phyloP scores from a whole-genome alignment of 1,284 basidiomycete genomes.

The Naganishia liquefaciens region DNA sequence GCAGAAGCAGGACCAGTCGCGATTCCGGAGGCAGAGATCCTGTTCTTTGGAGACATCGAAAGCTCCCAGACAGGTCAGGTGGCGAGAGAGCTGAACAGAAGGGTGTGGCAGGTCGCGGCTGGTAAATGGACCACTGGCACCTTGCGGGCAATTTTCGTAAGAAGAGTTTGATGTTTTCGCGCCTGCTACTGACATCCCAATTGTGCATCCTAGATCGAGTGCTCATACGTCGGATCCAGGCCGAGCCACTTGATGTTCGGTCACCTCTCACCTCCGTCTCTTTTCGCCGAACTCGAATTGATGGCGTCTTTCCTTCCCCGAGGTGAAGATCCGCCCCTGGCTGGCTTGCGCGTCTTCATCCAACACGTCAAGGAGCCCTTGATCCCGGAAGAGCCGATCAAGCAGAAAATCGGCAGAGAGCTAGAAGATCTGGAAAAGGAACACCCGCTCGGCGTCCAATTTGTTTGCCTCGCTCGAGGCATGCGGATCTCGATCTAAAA shows the following conservation, averaged over 20 bases:
- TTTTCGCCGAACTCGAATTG: conserved; percentile 46
- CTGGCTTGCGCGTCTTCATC: conserved; percentile 46
- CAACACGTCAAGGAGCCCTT: conserved; percentile 52
- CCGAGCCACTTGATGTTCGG: conserved; percentile 49
- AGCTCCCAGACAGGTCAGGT: conserved; percentile 9
- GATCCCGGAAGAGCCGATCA: conserved; percentile 42
- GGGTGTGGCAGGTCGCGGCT: conserved; percentile 50
- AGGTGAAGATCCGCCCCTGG: conserved; percentile 38
- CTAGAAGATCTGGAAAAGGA: conserved; percentile 41
- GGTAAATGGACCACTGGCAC: conserved; percentile 40
- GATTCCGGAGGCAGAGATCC: conserved; percentile 39
- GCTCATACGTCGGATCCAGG: conserved; percentile 50
- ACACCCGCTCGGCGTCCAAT: conserved; percentile 44
- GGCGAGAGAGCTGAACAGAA: conserved; percentile 8
- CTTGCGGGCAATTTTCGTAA: conserved; percentile 49
- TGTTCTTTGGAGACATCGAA: conserved; percentile 54
- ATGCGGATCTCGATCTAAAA: conserved; percentile 39
- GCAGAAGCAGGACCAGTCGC: conserved; percentile 5
- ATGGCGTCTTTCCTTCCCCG: conserved; percentile 37
- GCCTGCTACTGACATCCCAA: conserved; percentile 19
- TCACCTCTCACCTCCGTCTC: conserved; percentile 46
- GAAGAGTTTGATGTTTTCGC: conserved; percentile 31
- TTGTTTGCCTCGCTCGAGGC: conserved; percentile 42
- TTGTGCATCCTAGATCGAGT: conserved; percentile 47
- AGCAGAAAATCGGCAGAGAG: conserved; percentile 41